Percentiles rank a stretch among this genome's conserved stretches.
phyloP scores from a whole-genome alignment of 106 monocot species.

The Chionographis japonica region DNA sequence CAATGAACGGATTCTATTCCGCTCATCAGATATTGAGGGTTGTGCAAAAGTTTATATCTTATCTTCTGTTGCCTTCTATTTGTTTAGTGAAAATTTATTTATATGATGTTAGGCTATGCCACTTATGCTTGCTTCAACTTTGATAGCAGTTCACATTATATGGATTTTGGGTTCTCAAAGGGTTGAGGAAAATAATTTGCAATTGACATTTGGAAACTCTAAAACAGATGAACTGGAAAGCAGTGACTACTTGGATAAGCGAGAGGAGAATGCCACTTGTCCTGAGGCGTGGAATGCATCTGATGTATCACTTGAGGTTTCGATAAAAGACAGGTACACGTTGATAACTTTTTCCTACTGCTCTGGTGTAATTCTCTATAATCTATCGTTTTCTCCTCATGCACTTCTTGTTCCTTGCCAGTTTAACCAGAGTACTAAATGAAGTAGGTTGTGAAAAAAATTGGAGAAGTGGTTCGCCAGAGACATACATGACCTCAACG shows the following conservation, averaged over 20 bases:
- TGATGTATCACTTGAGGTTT: conserved; percentile 7
- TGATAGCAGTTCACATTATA: background rate
- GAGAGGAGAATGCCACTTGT: conserved; percentile 6
- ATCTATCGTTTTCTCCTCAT: conserved; percentile 1
- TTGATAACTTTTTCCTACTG: background rate
- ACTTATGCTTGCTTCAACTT: background rate
- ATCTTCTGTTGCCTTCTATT: background rate
- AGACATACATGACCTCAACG: conserved; percentile 1
- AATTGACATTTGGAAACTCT: background rate
- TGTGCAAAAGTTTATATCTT: conserved; percentile 26
- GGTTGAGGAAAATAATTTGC: background rate
- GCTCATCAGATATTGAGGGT: conserved; percentile 7
- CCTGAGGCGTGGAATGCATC: conserved; percentile 3
- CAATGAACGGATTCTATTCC: conserved; percentile 4
- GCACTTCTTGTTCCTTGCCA: conserved; percentile 19
- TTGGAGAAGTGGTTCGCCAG: background rate
- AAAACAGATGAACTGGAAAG: conserved; percentile 17
- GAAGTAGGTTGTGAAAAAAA: conserved; percentile 19
- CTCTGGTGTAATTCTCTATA: background rate
- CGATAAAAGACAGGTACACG: conserved; percentile 14
- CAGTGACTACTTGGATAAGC: conserved; percentile 10
- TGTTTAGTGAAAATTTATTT: background rate
- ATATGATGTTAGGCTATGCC: background rate
- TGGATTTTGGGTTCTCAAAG: background rate
- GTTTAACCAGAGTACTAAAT: conserved; percentile 8